Conservation (phyloP, 2,329 filamentous ascomycete genomes). For the Fonsecaea multimorphosa region DNA sequence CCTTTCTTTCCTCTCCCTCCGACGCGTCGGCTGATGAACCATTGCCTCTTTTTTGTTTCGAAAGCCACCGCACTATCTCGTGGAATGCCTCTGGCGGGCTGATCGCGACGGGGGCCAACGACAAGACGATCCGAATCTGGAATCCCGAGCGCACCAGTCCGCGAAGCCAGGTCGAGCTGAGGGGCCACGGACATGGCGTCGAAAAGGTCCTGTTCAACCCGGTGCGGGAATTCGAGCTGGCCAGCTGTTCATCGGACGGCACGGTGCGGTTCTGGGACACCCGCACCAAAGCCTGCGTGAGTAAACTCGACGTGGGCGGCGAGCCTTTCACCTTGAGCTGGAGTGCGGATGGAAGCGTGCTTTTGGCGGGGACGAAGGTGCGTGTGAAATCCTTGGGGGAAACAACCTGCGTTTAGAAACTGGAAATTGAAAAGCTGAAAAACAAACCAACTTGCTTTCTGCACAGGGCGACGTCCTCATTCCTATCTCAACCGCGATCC, state of each 20-base stretch:
- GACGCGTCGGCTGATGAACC: conserved; percentile 37
- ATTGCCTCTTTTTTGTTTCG: conserved; percentile 11
- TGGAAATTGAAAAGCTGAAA: not conserved
- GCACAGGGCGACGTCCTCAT: conserved; percentile 55
- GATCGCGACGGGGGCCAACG: conserved; percentile 85
- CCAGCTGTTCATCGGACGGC: conserved; percentile 57
- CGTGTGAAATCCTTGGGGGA: not conserved
- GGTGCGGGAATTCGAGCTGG: conserved; percentile 56
- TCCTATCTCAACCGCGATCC: conserved; percentile 51
- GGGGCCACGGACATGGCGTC: conserved; percentile 54
- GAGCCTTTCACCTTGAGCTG: conserved; percentile 58
- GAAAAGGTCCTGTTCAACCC: conserved; percentile 59
- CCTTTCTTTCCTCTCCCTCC: not conserved
- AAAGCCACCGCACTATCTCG: conserved; percentile 77
- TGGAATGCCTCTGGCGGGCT: conserved; percentile 88
- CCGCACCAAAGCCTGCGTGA: conserved; percentile 55
- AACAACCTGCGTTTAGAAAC: no score
- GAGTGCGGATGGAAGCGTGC: conserved; percentile 54
- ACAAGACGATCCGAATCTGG: conserved; percentile 92
- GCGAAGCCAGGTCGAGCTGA: conserved; percentile 56
- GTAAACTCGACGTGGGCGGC: conserved; percentile 56
- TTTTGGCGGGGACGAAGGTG: conserved; percentile 57
- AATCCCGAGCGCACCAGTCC: conserved; percentile 64
- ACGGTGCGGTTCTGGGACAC: conserved; percentile 60
- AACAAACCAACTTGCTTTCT: not conserved